These are phyloP conservation scores for Eucalyptus cloeziana DNA, from an alignment of 345 rosid species.

Conservation along the genomic window DNA sequence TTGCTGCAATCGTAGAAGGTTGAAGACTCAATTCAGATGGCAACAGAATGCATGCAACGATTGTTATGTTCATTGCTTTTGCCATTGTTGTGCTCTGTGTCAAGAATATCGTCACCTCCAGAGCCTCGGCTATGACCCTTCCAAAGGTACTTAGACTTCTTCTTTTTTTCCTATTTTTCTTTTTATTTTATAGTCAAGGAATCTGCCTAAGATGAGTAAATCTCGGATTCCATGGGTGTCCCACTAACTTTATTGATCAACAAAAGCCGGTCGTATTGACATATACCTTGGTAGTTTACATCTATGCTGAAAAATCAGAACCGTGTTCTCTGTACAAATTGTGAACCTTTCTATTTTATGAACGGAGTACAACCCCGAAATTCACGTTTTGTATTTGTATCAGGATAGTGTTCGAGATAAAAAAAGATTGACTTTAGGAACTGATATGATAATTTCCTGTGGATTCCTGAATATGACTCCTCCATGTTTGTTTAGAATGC, in stretches of 20 bases:
- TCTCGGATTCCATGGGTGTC: neutral
- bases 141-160: neutral
- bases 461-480: neutral
- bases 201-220: neutral
- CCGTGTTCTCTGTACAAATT: neutral
- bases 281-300: neutral
- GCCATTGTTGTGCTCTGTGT: neutral
- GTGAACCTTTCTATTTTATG: neutral
- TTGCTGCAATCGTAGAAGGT: neutral
- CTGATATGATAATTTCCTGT: neutral
- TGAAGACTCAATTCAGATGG: neutral
- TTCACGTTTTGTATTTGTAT: neutral
- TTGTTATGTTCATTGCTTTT: neutral
- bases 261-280: neutral
- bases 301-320: too few species aligned
- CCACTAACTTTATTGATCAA: neutral
- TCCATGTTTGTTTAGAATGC: neutral
- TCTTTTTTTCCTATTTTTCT: neutral
- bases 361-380: neutral
- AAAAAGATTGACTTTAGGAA: neutral
- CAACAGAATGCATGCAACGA: neutral
- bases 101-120: neutral
- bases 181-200: neutral
- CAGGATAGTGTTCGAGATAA: neutral
- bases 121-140: neutral